Evolutionary conservation across 83 land plant genomes (phyloP).

Genomic region (Picea engelmannii): DNA sequence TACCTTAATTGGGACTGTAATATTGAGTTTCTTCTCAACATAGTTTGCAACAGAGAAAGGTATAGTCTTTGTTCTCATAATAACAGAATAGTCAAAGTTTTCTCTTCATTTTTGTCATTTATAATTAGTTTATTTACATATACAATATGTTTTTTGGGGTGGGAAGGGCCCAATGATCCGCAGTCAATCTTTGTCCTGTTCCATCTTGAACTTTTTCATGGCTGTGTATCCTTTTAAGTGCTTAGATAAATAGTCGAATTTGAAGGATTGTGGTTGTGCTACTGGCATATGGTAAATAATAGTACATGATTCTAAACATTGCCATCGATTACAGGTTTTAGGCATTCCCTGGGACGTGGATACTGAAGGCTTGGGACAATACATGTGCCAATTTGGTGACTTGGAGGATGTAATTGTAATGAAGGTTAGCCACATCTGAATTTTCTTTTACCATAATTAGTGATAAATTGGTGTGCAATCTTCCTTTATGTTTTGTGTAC

Average conservation of each 20-base stretch:
- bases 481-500: background rate
- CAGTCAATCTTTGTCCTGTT: background rate
- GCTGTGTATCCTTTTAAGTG: no score
- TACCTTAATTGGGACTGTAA: background rate
- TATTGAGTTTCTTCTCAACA: background rate
- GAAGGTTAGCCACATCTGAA: slow-evolving; percentile 61
- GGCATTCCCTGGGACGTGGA: slow-evolving; percentile 99
- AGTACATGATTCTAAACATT: background rate
- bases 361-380: slow-evolving; percentile 86
- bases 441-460: background rate
- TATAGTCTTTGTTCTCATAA: background rate
- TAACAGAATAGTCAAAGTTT: background rate
- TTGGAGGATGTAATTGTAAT: slow-evolving; percentile 92
- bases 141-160: background rate
- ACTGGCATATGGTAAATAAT: background rate
- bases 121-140: background rate
- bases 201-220: no score
- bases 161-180: background rate
- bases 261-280: background rate
- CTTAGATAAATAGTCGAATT: background rate
- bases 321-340: slow-evolving; percentile 61
- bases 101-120: background rate
- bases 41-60: background rate
- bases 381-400: slow-evolving; percentile 89
- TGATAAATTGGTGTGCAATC: background rate